These are phyloP conservation scores for Fusarium praegraminearum DNA, from an alignment of 2,329 filamentous ascomycete genomes.

Conservation along the genomic window DNA sequence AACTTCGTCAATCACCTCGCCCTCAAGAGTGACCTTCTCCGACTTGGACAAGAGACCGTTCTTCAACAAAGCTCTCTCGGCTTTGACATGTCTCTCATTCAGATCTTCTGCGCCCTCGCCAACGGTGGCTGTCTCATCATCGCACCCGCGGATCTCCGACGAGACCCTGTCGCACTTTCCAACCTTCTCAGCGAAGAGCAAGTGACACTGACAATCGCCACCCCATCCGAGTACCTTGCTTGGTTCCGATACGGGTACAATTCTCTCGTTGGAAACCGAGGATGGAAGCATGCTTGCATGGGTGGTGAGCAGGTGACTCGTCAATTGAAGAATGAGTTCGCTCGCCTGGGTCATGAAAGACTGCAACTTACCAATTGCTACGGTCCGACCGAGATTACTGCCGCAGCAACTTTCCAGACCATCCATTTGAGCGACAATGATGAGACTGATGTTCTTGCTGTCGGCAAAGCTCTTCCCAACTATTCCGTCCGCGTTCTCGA, in stretches of 20 bases:
- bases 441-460: neutral
- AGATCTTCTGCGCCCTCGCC: conserved; percentile 15
- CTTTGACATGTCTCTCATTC: conserved; percentile 26
- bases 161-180: conserved; percentile 7
- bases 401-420: neutral
- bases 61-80: conserved; percentile 32
- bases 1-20: neutral
- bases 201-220: conserved; percentile 18
- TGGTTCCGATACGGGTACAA: conserved; percentile 14
- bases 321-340: conserved; percentile 8
- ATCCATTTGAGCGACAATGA: neutral
- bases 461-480: neutral
- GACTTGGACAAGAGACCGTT: neutral
- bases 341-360: neutral
- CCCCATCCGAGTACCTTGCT: conserved; percentile 19
- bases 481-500: neutral
- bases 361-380: conserved; percentile 41
- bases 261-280: neutral
- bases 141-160: neutral
- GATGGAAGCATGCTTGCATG: conserved; percentile 25
- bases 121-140: conserved; percentile 25
- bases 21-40: conserved; percentile 1
- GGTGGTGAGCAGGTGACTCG: conserved; percentile 34
- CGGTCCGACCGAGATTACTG: conserved; percentile 48
- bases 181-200: conserved; percentile 9